A percentile compares a stretch with the other conserved stretches of the same genome.
Evolutionary conservation across 768 basidiomycete genomes (phyloP).

Genomic region (Tricholoma saponaceum): DNA sequence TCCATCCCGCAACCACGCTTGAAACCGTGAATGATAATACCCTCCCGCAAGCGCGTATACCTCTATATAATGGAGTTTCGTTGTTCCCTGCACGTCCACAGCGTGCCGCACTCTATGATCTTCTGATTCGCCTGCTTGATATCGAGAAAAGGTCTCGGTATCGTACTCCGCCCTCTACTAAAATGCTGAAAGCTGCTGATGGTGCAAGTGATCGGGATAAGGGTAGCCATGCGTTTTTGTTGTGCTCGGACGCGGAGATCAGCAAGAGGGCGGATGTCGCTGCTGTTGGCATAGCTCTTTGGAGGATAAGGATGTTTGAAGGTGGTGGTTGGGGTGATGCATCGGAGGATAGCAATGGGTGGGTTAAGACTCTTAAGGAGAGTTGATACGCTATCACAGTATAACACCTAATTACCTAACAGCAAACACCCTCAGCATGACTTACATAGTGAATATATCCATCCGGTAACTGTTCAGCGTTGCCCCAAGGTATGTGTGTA

Average conservation of each 20-base stretch:
- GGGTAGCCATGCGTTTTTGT: slow-evolving; percentile 66
- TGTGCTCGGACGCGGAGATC: slow-evolving; percentile 49
- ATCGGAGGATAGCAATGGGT: slow-evolving; percentile 11
- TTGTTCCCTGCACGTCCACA: slow-evolving; percentile 62
- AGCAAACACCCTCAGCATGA: neutral
- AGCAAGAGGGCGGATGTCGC: slow-evolving; percentile 55
- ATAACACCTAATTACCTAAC: no score
- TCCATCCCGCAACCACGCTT: slow-evolving; percentile 3
- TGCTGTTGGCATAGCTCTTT: slow-evolving; percentile 66
- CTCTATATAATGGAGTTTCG: slow-evolving; percentile 62
- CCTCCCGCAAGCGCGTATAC: slow-evolving; percentile 32
- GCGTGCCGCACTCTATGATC: slow-evolving; percentile 52
- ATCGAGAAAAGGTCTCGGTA: slow-evolving; percentile 36
- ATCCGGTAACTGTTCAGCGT: neutral
- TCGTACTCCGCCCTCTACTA: neutral
- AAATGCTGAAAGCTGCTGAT: neutral
- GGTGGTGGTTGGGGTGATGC: slow-evolving; percentile 47
- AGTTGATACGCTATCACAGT: neutral
- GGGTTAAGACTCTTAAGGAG: neutral
- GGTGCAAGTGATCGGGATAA: neutral
- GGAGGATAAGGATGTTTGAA: slow-evolving; percentile 80
- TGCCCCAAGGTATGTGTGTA: neutral
- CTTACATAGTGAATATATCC: neutral
- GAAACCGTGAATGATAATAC: slow-evolving; percentile 3
- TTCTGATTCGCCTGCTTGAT: slow-evolving; percentile 43